A percentile compares a stretch with the other conserved stretches of the same genome.
phyloP scores from a whole-genome alignment of 2,329 filamentous ascomycete genomes.

The Fusarium equiseti region DNA sequence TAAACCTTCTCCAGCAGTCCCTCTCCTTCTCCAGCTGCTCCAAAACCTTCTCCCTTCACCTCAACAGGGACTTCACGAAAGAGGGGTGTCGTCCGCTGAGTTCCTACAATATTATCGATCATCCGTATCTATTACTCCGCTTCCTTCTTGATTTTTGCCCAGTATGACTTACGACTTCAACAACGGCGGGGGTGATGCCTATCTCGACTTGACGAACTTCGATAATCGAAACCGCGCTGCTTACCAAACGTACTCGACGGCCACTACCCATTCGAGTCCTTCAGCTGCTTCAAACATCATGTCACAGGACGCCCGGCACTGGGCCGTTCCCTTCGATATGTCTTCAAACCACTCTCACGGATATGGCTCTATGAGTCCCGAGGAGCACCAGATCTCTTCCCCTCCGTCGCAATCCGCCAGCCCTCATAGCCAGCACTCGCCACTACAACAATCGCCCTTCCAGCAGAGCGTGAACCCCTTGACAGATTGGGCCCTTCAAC shows the following conservation, averaged over 20 bases:
- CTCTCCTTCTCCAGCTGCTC: conserved; percentile 46
- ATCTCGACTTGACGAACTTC: conserved; percentile 69
- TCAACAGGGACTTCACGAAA: conserved; percentile 54
- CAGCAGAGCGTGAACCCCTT: conserved; percentile 64
- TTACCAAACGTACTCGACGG: conserved; percentile 49
- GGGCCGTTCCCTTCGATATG: conserved; percentile 68
- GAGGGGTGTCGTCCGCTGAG: conserved; percentile 59
- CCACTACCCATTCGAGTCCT: conserved; percentile 51
- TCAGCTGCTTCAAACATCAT: conserved; percentile 52
- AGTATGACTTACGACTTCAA: conserved; percentile 72
- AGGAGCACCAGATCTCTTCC: conserved; percentile 60
- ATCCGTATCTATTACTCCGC: conserved; percentile 48
- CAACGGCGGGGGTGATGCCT: conserved; percentile 67
- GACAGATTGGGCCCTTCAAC: conserved; percentile 72
- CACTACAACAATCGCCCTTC: conserved; percentile 67
- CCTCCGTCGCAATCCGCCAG: conserved; percentile 65
- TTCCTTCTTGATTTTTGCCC: conserved; percentile 52
- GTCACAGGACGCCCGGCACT: conserved; percentile 55
- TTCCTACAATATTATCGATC: conserved; percentile 53
- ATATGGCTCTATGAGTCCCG: conserved; percentile 63
- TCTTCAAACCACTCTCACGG: conserved; percentile 57
- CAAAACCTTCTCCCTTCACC: conserved; percentile 49
- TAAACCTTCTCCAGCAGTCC: conserved; percentile 46
- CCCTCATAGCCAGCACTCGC: conserved; percentile 63
- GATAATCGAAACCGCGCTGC: conserved; percentile 68